Conservation (phyloP, 306 rosid species). For the Vigna nakashimae region DNA sequence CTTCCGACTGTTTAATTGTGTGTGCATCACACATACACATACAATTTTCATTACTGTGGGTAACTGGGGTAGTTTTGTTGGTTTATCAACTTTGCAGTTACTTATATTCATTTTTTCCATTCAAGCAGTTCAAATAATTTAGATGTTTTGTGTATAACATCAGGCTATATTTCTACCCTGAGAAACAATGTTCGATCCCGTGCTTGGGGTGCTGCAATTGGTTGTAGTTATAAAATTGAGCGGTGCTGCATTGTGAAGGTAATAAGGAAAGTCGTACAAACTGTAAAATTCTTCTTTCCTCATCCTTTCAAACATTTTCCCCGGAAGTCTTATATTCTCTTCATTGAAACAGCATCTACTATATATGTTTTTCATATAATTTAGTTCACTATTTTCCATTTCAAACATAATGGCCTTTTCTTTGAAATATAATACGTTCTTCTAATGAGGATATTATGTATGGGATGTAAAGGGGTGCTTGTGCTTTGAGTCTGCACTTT, state of each 20-base stretch:
- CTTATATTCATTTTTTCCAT: constrained; percentile 22
- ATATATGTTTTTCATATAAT: constrained; percentile 19
- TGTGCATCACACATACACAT: not conserved
- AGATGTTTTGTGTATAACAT: constrained; percentile 26
- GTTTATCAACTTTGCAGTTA: constrained; percentile 5
- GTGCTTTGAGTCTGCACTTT: not conserved
- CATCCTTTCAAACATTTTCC: constrained; percentile 1
- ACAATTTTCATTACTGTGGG: not conserved
- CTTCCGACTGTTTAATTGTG: not conserved
- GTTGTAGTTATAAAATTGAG: constrained; percentile 92
- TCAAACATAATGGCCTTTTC: constrained; percentile 22
- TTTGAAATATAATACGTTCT: not conserved
- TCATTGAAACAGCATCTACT: constrained; percentile 27
- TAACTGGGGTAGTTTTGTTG: not conserved
- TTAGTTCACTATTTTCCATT: constrained; percentile 7
- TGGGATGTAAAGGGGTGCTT: not conserved
- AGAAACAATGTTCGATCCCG: constrained; percentile 98
- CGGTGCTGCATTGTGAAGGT: constrained; percentile 97
- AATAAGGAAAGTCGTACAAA: constrained; percentile 18
- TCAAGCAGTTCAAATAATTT: constrained; percentile 40
- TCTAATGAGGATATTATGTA: not conserved
- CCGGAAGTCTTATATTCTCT: constrained; percentile 27
- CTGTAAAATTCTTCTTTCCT: constrained; percentile 31
- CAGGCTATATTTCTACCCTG: constrained; percentile 89
- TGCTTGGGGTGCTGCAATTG: constrained; percentile 99